Conservation (phyloP, 306 rosid species). For the Cajanus cajan region DNA sequence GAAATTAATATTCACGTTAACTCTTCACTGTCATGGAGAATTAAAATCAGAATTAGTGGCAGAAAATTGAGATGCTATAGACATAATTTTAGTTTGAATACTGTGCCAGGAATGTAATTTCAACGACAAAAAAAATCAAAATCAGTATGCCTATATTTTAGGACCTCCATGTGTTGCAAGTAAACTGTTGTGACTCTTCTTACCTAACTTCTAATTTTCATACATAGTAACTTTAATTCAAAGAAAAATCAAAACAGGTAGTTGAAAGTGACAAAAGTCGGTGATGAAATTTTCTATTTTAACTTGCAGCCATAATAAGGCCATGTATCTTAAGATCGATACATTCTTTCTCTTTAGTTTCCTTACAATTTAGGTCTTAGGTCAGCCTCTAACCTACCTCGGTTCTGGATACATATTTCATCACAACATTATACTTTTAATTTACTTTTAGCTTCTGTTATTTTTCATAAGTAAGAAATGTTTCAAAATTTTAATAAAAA, state of each 20-base stretch:
- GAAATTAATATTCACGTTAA: neutral
- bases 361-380: constrained; percentile 17
- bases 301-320: neutral
- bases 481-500: neutral
- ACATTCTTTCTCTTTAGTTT: neutral
- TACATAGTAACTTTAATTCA: neutral
- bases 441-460: neutral
- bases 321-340: neutral
- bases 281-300: neutral
- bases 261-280: constrained; percentile 16
- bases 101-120: no score
- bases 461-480: neutral
- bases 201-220: constrained; percentile 18
- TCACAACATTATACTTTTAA: neutral
- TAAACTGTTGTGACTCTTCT: constrained; percentile 10
- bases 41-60: no score
- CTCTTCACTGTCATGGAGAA: no score
- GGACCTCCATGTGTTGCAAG: neutral
- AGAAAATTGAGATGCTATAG: no score
- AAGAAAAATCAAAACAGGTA: constrained; percentile 14
- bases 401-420: neutral
- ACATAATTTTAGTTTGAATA: no score
- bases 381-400: constrained; percentile 38
- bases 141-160: neutral
- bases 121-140: no score